phyloP scores from a whole-genome alignment of 176 grass and related monocot species.

The Tuctoria greenei region DNA sequence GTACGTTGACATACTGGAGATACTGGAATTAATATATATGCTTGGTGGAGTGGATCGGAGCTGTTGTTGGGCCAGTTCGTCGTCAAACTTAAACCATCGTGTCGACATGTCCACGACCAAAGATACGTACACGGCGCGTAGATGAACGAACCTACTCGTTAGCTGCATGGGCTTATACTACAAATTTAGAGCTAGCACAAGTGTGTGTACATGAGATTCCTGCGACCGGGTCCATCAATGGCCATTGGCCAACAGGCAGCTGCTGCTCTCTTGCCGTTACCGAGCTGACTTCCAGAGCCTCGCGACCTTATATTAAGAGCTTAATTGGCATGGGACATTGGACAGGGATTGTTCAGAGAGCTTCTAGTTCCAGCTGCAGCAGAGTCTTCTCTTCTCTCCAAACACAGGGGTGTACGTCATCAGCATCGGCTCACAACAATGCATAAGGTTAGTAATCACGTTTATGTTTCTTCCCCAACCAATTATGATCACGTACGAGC shows the following conservation, averaged over 20 bases:
- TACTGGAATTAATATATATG: too few species aligned
- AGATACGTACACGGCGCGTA: too few species aligned
- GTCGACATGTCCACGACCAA: too few species aligned
- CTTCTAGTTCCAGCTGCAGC: background rate
- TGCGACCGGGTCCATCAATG: slow-evolving; percentile 18
- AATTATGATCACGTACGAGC: background rate
- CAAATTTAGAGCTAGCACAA: too few species aligned
- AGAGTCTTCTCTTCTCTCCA: background rate
- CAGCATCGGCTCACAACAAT: slow-evolving; percentile 10
- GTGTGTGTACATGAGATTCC: slow-evolving; percentile 16
- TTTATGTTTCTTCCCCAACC: background rate
- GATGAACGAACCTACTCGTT: too few species aligned
- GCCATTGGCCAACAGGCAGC: background rate
- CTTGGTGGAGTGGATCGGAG: too few species aligned
- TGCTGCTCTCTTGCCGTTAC: background rate
- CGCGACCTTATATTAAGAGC: slow-evolving; percentile 12
- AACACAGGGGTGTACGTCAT: background rate
- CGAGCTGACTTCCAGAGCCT: slow-evolving; percentile 7
- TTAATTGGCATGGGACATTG: too few species aligned
- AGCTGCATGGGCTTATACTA: too few species aligned
- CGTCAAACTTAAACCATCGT: too few species aligned
- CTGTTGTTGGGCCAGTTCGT: too few species aligned
- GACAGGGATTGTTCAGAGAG: slow-evolving; percentile 11
- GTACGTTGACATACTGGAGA: too few species aligned
- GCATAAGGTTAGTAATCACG: slow-evolving; percentile 34